Conservation (phyloP, 768 basidiomycete species). For the Trametes coccinea region DNA sequence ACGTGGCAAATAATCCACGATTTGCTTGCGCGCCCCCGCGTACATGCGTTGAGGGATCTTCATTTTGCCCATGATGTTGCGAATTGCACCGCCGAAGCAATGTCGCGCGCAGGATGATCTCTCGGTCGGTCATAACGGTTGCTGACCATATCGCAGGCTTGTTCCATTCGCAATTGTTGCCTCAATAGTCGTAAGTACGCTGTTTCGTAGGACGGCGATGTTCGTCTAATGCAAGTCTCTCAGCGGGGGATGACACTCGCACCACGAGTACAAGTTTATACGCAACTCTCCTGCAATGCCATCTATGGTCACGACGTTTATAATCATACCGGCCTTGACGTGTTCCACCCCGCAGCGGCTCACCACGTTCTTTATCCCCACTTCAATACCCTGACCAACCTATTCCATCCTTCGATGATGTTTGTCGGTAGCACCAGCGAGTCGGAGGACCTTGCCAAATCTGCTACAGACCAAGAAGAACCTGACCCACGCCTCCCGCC, state of each 20-base stretch:
- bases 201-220: not conserved
- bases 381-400: not conserved
- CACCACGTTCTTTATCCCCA: constrained; percentile 2
- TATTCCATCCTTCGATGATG: not conserved
- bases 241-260: constrained; percentile 82
- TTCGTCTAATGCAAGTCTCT: not conserved
- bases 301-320: constrained; percentile 45
- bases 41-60: no score
- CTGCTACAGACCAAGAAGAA: constrained; percentile 29
- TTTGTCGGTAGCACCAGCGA: not conserved
- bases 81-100: no score
- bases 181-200: constrained; percentile 61
- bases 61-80: no score
- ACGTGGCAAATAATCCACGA: no score
- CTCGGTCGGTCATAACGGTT: not conserved
- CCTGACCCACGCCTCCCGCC: constrained; percentile 42
- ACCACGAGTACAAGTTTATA: constrained; percentile 79
- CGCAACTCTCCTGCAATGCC: constrained; percentile 68
- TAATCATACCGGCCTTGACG: constrained; percentile 34
- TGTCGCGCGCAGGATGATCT: not conserved
- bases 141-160: constrained; percentile 47
- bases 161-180: constrained; percentile 68
- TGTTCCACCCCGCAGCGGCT: not conserved
- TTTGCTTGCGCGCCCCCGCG: no score
- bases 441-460: not conserved